These are phyloP conservation scores for Arthroderma sp. DNA, from an alignment of 2,329 filamentous ascomycete genomes.

Conservation along the genomic window DNA sequence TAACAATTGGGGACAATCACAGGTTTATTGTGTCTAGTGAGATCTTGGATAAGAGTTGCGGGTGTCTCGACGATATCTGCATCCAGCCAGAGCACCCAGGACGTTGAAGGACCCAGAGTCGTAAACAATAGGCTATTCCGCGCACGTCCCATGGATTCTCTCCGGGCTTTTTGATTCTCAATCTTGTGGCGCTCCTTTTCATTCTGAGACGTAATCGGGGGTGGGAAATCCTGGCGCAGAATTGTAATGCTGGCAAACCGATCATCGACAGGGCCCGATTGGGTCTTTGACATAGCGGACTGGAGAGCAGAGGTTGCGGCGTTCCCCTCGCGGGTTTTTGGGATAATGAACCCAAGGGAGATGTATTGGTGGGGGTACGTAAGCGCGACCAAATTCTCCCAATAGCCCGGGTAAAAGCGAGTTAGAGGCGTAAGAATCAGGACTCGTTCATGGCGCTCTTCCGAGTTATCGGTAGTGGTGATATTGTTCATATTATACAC, in stretches of 20 bases:
- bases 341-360: conserved; percentile 88
- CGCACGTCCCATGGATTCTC: conserved; percentile 83
- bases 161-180: conserved; percentile 70
- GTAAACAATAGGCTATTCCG: conserved; percentile 93
- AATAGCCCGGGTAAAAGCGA: conserved; percentile 87
- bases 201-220: conserved; percentile 63
- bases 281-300: conserved; percentile 70
- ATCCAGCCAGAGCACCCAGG: conserved; percentile 96
- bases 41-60: conserved; percentile 71
- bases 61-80: conserved; percentile 85
- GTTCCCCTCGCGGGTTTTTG: conserved; percentile 86
- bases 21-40: conserved; percentile 76
- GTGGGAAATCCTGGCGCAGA: conserved; percentile 85
- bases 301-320: conserved; percentile 71
- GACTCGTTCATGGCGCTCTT: conserved; percentile 69
- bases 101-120: conserved; percentile 76
- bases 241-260: conserved; percentile 91
- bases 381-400: conserved; percentile 78
- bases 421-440: conserved; percentile 88
- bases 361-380: conserved; percentile 89
- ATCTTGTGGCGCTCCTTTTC: conserved; percentile 88
- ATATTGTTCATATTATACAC: conserved; percentile 94
- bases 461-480: conserved; percentile 63
- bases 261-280: conserved; percentile 65
- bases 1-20: conserved; percentile 93